Evolutionary conservation across 768 basidiomycete species (phyloP).

Genomic region (Leccinum longicurvipes): DNA sequence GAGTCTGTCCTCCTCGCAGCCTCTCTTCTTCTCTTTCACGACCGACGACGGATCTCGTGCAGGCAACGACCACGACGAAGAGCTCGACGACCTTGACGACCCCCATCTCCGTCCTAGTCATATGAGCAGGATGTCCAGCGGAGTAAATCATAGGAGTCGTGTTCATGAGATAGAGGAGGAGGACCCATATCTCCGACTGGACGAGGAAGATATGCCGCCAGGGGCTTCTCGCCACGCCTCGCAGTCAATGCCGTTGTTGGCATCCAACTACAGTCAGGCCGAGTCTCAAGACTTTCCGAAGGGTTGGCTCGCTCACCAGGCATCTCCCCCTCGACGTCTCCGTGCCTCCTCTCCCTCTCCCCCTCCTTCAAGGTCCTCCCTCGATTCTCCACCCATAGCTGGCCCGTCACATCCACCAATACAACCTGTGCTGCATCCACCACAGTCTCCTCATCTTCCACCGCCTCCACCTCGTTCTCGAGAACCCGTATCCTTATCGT

Average conservation of each 20-base stretch:
- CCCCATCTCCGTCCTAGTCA: conserved; percentile 56
- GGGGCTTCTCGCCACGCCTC: conserved; percentile 36
- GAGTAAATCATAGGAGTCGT: conserved; percentile 28
- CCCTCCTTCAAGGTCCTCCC: conserved; percentile 32
- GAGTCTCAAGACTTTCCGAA: conserved; percentile 43
- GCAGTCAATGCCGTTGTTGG: conserved; percentile 38
- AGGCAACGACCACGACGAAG: conserved; percentile 44
- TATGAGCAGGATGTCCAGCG: conserved; percentile 32
- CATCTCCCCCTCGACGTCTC: conserved; percentile 51
- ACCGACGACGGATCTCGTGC: conserved; percentile 64
- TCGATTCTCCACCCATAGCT: conserved; percentile 35
- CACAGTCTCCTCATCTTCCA: conserved; percentile 36
- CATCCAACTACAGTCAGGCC: conserved; percentile 30
- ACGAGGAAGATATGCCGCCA: conserved; percentile 56
- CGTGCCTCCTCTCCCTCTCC: conserved; percentile 46
- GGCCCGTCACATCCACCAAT: conserved; percentile 28
- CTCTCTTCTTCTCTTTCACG: conserved; percentile 86
- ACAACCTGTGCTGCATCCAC: conserved; percentile 31
- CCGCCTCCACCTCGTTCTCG: conserved; percentile 41
- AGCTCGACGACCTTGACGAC: conserved; percentile 73
- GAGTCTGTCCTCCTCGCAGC: conserved; percentile 62
- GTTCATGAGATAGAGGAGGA: conserved; percentile 51
- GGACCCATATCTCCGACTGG: conserved; percentile 75
- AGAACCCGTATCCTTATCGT: conserved; percentile 53
- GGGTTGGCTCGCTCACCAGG: conserved; percentile 74